Evolutionary conservation across 768 basidiomycete genomes (phyloP).

Genomic region (Phylloporus rhodoxanthus): DNA sequence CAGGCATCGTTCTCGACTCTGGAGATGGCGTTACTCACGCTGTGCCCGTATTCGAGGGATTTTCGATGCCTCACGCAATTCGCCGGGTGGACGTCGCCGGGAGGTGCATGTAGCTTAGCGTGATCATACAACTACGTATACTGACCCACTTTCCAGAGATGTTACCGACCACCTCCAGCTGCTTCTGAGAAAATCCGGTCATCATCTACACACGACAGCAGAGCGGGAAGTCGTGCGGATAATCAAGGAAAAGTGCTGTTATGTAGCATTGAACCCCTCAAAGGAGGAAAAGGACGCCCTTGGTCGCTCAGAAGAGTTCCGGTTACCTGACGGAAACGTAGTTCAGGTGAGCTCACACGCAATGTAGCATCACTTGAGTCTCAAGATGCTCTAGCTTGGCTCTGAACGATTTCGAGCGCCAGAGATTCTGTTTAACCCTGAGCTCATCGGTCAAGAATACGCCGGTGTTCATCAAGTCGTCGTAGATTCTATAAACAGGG

Average conservation of each 20-base stretch:
- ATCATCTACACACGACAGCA: conserved; percentile 93
- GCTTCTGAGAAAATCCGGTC: conserved; percentile 87
- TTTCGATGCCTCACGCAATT: conserved; percentile 98
- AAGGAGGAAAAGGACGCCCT: conserved; percentile 92
- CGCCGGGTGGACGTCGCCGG: conserved; percentile 95
- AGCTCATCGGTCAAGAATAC: conserved; percentile 93
- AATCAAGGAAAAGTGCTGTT: conserved; percentile 98
- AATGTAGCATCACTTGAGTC: conserved; percentile 10
- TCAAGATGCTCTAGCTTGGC: conserved; percentile 58
- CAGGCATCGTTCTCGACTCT: conserved; percentile 98
- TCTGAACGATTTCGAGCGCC: conserved; percentile 94
- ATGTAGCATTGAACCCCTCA: conserved; percentile 83
- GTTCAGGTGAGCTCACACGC: conserved; percentile 60
- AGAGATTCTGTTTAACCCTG: conserved; percentile 96
- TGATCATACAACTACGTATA: not conserved
- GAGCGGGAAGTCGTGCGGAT: conserved; percentile 95
- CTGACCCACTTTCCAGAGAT: conserved; percentile 49
- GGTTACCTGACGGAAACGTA: conserved; percentile 90
- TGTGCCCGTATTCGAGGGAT: conserved; percentile 97
- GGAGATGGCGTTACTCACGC: conserved; percentile 99
- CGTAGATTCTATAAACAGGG: conserved; percentile 95
- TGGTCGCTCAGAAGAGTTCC: conserved; percentile 80
- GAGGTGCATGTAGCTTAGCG: conserved; percentile 45
- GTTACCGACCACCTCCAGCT: conserved; percentile 96
- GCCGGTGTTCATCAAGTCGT: conserved; percentile 97